phyloP scores from a whole-genome alignment of 192 early-diverging fungal genomes.

The Coemansia sp. region DNA sequence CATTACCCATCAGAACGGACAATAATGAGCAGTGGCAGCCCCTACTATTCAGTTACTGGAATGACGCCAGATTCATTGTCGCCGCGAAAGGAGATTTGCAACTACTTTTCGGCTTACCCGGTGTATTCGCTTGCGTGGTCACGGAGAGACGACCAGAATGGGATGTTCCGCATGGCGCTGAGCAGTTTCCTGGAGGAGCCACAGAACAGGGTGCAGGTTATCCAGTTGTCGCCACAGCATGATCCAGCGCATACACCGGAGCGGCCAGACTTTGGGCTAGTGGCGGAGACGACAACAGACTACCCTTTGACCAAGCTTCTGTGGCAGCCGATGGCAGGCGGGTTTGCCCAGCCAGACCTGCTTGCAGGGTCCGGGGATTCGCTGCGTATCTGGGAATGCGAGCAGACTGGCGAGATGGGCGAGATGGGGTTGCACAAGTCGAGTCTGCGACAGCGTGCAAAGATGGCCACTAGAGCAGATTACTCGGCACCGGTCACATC shows the following conservation, averaged over 20 bases:
- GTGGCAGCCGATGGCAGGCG: constrained; percentile 75
- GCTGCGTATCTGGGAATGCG: constrained; percentile 86
- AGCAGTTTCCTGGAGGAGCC: constrained; percentile 78
- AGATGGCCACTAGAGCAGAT: constrained; percentile 63
- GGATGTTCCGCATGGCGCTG: constrained; percentile 77
- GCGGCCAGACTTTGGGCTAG: constrained; percentile 66
- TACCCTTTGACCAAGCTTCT: constrained; percentile 91
- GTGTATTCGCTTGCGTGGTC: constrained; percentile 91
- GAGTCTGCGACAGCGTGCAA: constrained; percentile 41
- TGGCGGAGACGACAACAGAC: constrained; percentile 75
- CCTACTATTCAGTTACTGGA: constrained; percentile 34
- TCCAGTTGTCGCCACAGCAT: constrained; percentile 54
- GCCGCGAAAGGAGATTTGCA: constrained; percentile 73
- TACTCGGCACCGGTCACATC: constrained; percentile 90
- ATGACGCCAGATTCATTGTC: constrained; percentile 38
- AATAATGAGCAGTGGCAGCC: constrained; percentile 48
- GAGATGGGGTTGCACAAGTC: constrained; percentile 37
- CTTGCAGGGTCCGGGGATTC: constrained; percentile 88
- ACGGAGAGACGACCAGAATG: constrained; percentile 50
- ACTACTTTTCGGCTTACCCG: constrained; percentile 79
- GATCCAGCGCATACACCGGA: constrained; percentile 42
- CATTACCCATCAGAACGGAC: too few relatives aligned
- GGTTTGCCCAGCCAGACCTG: constrained; percentile 60
- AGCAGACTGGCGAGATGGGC: constrained; percentile 52
- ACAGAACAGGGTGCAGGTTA: constrained; percentile 59